phyloP scores from a whole-genome alignment of 225 moss, liverwort and hornwort species.

The Sphagnum contortum region DNA sequence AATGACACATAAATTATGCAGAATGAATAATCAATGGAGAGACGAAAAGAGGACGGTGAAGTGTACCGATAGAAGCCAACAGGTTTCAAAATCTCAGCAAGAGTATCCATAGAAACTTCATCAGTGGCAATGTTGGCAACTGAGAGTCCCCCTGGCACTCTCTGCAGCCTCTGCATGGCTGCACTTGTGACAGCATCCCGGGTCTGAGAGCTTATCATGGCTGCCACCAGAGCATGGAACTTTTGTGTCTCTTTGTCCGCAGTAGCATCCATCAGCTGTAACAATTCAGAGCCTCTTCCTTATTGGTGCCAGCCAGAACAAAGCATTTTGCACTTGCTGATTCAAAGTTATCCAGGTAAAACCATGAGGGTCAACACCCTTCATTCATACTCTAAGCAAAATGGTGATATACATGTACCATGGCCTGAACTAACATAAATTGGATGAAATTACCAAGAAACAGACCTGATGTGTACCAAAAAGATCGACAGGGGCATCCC shows the following conservation, averaged over 20 bases:
- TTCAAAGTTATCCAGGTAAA: too few relatives aligned
- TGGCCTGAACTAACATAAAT: too few relatives aligned
- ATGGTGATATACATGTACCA: too few relatives aligned
- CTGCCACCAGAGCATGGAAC: conserved; percentile 81
- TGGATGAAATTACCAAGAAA: neutral
- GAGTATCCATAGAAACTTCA: conserved; percentile 36
- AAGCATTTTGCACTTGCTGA: conserved; percentile 1
- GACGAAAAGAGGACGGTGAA: neutral
- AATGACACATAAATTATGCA: too few relatives aligned
- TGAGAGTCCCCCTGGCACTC: conserved; percentile 73
- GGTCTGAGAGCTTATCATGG: conserved; percentile 93
- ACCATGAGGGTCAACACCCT: too few relatives aligned
- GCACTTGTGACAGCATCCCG: conserved; percentile 84
- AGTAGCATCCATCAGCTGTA: conserved; percentile 56
- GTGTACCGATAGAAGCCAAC: conserved; percentile 89
- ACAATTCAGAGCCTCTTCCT: neutral
- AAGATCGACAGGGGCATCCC: conserved; percentile 87
- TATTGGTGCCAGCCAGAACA: neutral
- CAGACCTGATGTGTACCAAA: conserved; percentile 74
- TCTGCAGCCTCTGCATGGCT: conserved; percentile 75
- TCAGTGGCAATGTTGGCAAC: conserved; percentile 47
- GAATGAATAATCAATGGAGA: too few relatives aligned
- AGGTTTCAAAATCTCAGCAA: conserved; percentile 73
- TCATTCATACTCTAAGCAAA: too few relatives aligned
- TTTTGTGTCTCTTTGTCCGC: conserved; percentile 60